These are phyloP conservation scores for Cyclotella cryptica DNA, from an alignment of 108 stramenopile genomes.

Conservation along the genomic window DNA sequence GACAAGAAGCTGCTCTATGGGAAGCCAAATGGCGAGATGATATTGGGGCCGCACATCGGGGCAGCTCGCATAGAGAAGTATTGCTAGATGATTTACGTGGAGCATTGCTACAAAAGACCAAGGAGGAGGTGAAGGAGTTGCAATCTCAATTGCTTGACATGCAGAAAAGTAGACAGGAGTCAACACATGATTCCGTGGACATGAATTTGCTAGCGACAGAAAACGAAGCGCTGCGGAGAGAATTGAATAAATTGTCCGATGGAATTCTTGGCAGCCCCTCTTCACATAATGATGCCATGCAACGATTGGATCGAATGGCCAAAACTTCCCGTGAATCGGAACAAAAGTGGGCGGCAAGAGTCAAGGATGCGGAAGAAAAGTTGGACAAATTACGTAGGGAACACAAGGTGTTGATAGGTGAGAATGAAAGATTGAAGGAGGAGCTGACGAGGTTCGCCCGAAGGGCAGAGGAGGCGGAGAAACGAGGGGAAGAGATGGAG, in stretches of 20 bases:
- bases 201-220: conserved; percentile 12
- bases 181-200: not conserved
- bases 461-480: not conserved
- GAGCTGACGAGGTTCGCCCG: not conserved
- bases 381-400: conserved; percentile 18
- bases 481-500: conserved; percentile 5
- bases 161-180: not conserved
- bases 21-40: conserved; percentile 44
- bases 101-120: conserved; percentile 31
- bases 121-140: conserved; percentile 9
- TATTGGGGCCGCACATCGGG: not conserved
- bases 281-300: conserved; percentile 6
- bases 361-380: conserved; percentile 3
- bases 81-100: conserved; percentile 25
- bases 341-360: conserved; percentile 17
- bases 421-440: not conserved
- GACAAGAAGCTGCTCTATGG: conserved; percentile 45
- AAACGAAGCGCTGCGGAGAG: conserved; percentile 16
- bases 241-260: conserved; percentile 6
- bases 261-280: not conserved
- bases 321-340: conserved; percentile 21
- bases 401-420: not conserved
- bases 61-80: not conserved
- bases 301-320: conserved; percentile 23
- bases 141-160: conserved; percentile 7